These are phyloP conservation scores for Saccharum spontaneum DNA, from an alignment of 176 grass and related monocot genomes.

Conservation along the genomic window DNA sequence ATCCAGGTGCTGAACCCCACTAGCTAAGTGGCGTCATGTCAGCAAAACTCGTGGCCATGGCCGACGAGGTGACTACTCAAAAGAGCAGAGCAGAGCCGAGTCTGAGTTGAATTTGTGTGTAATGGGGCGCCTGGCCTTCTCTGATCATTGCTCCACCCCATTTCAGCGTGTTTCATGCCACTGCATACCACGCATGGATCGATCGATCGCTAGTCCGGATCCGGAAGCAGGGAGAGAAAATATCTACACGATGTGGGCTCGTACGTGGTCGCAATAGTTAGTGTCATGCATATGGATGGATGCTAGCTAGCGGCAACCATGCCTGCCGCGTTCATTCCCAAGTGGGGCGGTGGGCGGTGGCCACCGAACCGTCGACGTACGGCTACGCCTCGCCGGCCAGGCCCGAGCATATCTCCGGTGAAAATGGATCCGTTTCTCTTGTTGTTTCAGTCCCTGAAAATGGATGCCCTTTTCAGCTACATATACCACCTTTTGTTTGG, in stretches of 20 bases:
- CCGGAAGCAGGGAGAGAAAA: not conserved
- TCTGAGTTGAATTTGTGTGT: not conserved
- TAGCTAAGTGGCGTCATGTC: constrained; percentile 4
- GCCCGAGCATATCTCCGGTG: no score
- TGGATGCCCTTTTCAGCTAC: constrained; percentile 27
- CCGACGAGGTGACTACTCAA: constrained; percentile 1
- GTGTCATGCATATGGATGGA: not conserved
- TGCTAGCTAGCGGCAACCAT: not conserved
- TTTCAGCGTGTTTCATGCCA: constrained; percentile 8
- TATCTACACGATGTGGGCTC: not conserved
- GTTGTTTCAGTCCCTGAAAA: constrained; percentile 1
- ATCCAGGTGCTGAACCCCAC: not conserved
- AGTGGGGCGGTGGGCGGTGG: constrained; percentile 31
- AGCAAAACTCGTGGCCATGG: not conserved
- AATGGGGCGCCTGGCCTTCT: not conserved
- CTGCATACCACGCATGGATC: not conserved
- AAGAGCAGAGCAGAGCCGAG: not conserved
- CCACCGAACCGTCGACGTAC: no score
- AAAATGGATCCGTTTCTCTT: not conserved
- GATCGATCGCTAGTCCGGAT: no score
- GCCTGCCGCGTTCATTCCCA: not conserved
- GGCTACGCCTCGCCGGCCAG: no score
- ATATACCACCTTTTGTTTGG: constrained; percentile 11
- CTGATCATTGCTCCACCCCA: not conserved
- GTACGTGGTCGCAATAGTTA: not conserved